Conservation (phyloP, 495 filamentous ascomycete species). For the Evernia prunastri region DNA sequence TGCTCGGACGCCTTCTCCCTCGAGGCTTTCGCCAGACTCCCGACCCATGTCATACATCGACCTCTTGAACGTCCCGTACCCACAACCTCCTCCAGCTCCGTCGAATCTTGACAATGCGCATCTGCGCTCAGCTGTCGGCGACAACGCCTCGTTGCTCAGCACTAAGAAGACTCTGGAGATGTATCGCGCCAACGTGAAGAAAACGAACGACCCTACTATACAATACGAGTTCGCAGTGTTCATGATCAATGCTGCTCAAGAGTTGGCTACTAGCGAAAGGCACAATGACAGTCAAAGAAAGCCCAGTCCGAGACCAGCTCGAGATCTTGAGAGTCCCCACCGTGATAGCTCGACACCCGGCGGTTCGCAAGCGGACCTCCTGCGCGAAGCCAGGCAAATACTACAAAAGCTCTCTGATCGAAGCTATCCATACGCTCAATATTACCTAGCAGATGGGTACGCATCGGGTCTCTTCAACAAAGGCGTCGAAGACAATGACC, state of each 20-base stretch:
- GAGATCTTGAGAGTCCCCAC: conserved; percentile 34
- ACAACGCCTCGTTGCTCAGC: conserved; percentile 81
- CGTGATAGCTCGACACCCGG: conserved; percentile 30
- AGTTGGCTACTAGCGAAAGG: conserved; percentile 42
- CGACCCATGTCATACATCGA: conserved; percentile 79
- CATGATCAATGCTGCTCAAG: conserved; percentile 78
- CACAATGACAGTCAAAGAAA: conserved; percentile 31
- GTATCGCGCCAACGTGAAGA: conserved; percentile 95
- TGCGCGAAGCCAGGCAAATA: conserved; percentile 84
- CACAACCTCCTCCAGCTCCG: conserved; percentile 71
- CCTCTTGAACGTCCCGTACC: conserved; percentile 80
- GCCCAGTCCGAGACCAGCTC: conserved; percentile 33
- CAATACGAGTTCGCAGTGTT: conserved; percentile 96
- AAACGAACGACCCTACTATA: conserved; percentile 78
- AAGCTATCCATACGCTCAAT: conserved; percentile 93
- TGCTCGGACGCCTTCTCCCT: conserved; percentile 52
- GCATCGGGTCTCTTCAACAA: conserved; percentile 93
- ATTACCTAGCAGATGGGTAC: conserved; percentile 92
- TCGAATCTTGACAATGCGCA: conserved; percentile 70
- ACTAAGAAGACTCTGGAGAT: conserved; percentile 90
- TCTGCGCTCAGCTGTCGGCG: conserved; percentile 70
- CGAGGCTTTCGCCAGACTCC: conserved; percentile 61
- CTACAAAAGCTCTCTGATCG: conserved; percentile 77
- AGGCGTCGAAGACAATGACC: conserved; percentile 80
- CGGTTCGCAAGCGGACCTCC: conserved; percentile 55